Percentiles rank a stretch among this genome's conserved stretches.
Evolutionary conservation across 2,329 filamentous ascomycete genomes (phyloP).

Genomic region (Penicillium brevicompactum): DNA sequence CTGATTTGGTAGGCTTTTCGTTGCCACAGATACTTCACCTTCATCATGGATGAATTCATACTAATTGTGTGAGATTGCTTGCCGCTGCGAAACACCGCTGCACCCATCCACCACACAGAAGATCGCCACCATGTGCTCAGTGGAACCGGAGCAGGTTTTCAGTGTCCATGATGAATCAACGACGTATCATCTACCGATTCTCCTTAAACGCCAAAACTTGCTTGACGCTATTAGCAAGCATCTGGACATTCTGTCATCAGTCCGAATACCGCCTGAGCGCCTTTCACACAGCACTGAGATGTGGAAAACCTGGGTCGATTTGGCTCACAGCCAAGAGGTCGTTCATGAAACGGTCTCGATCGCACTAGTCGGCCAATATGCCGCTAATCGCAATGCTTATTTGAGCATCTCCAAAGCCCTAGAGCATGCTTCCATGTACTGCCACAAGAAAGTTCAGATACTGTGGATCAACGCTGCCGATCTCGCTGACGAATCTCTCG

Average conservation of each 20-base stretch:
- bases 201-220: conserved; percentile 80
- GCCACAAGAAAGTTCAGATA: conserved; percentile 75
- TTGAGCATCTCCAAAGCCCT: conserved; percentile 81
- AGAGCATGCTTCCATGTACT: conserved; percentile 89
- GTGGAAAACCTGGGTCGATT: conserved; percentile 76
- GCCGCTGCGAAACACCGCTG: conserved; percentile 79
- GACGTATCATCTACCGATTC: conserved; percentile 92
- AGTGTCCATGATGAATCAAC: conserved; percentile 85
- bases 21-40: too few species aligned
- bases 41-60: not conserved
- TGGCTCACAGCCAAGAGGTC: conserved; percentile 68
- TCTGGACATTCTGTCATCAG: conserved; percentile 63
- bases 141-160: conserved; percentile 81
- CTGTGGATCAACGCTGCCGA: conserved; percentile 83
- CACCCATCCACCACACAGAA: conserved; percentile 76
- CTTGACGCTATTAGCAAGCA: conserved; percentile 66
- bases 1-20: conserved; percentile 54
- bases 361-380: conserved; percentile 91
- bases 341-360: conserved; percentile 73
- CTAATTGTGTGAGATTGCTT: conserved; percentile 66
- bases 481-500: conserved; percentile 68
- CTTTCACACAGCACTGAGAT: conserved; percentile 66
- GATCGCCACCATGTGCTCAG: conserved; percentile 86
- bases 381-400: conserved; percentile 81
- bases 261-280: conserved; percentile 56